Conservation (phyloP, 495 filamentous ascomycete genomes). For the Tuber brumale region DNA sequence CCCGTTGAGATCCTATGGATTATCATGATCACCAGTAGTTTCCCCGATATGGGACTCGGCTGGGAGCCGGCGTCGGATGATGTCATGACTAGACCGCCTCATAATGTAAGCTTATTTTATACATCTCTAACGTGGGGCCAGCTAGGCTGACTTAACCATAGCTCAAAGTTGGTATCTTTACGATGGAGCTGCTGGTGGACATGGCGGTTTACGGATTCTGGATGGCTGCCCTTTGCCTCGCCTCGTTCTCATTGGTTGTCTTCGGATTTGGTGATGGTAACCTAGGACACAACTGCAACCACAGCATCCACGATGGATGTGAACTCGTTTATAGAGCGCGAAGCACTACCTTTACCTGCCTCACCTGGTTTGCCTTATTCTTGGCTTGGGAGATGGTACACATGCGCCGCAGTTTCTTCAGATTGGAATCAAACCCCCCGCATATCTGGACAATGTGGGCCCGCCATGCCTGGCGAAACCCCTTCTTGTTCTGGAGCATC, state of each 20-base stretch:
- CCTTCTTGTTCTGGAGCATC: conserved; percentile 65
- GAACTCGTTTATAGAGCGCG: conserved; percentile 67
- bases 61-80: conserved; percentile 62
- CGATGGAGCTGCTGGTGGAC: conserved; percentile 60
- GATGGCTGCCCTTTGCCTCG: conserved; percentile 62
- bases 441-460: conserved; percentile 52
- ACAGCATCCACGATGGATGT: conserved; percentile 51
- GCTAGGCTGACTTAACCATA: conserved; percentile 35
- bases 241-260: conserved; percentile 59
- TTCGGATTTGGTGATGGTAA: conserved; percentile 62
- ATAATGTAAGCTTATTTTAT: conserved; percentile 46
- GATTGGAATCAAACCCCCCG: conserved; percentile 55
- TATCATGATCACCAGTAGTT: conserved; percentile 67
- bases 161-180: conserved; percentile 63
- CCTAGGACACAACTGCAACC: conserved; percentile 59
- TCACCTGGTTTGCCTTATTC: conserved; percentile 70
- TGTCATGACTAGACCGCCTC: conserved; percentile 62
- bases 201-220: conserved; percentile 64
- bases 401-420: conserved; percentile 62
- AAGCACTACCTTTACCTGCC: conserved; percentile 66
- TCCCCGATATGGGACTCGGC: conserved; percentile 69
- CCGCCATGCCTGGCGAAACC: conserved; percentile 62
- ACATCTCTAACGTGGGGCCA: not conserved
- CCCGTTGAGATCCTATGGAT: conserved; percentile 73
- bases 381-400: conserved; percentile 69